Percentiles rank a stretch among this genome's conserved stretches.
Conservation (phyloP, 768 basidiomycete species). For the Symmetrospora coprosmae region DNA sequence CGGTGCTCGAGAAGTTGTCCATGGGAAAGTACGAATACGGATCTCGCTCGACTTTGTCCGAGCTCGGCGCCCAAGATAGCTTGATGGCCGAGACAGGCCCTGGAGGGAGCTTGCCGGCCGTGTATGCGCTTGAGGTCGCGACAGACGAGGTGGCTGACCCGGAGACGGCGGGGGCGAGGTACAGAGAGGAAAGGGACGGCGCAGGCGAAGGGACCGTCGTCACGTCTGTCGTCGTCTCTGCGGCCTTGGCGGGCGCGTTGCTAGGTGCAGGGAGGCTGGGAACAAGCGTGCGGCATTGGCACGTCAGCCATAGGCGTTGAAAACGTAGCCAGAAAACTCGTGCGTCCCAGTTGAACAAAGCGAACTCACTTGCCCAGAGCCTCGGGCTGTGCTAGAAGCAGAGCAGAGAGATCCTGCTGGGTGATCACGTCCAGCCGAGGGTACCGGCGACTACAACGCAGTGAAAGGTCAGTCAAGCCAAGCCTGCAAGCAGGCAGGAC, state of each 20-base stretch:
- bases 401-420: conserved; percentile 11
- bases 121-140: background rate
- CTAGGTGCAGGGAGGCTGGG: conserved; percentile 9
- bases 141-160: background rate
- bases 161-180: conserved; percentile 8
- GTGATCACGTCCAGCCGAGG: conserved; percentile 15
- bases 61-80: background rate
- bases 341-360: too few species aligned
- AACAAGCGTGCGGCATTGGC: background rate
- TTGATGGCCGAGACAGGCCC: conserved; percentile 1
- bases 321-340: too few species aligned
- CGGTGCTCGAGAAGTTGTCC: conserved; percentile 12
- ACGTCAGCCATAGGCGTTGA: too few species aligned
- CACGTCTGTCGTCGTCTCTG: conserved; percentile 7
- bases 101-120: conserved; percentile 2
- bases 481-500: background rate
- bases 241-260: background rate
- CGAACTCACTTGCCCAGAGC: conserved; percentile 2
- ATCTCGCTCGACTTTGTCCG: background rate
- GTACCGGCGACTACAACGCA: background rate
- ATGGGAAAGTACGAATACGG: conserved; percentile 16
- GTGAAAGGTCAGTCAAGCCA: background rate
- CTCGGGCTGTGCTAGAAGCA: conserved; percentile 21
- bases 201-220: conserved; percentile 17
- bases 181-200: conserved; percentile 14